A percentile compares a stretch with the other conserved stretches of the same genome.
These are phyloP conservation scores for Solanum chmielewskii DNA, from an alignment of 257 asterid species.

Conservation along the genomic window DNA sequence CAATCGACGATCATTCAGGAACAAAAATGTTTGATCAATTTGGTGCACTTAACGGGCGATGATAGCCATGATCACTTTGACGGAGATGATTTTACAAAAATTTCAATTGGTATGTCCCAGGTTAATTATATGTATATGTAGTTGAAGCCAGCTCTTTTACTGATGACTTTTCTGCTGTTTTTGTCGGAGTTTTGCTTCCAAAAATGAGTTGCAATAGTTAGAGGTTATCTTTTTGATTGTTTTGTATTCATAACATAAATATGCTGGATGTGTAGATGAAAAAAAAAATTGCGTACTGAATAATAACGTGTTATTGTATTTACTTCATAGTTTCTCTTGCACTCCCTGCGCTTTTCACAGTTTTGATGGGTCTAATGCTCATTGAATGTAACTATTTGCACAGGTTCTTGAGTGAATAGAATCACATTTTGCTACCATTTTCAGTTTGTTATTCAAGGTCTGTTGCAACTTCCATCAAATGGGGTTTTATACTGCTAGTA, in stretches of 20 bases:
- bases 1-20: constrained; percentile 61
- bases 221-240: background rate
- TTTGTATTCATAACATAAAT: background rate
- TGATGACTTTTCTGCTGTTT: background rate
- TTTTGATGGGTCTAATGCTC: background rate
- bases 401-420: background rate
- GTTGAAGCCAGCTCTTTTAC: background rate
- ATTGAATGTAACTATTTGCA: background rate
- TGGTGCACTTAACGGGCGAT: constrained; percentile 60
- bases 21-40: constrained; percentile 77
- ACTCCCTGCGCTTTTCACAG: background rate
- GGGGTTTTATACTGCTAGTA: background rate
- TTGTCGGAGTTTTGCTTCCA: background rate
- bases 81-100: background rate
- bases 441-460: background rate
- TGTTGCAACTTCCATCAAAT: background rate
- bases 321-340: background rate
- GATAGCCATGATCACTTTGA: background rate
- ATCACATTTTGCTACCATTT: background rate
- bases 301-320: background rate
- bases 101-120: background rate
- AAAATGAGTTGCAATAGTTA: background rate
- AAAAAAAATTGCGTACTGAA: background rate
- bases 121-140: background rate
- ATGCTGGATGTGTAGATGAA: background rate